A percentile compares a stretch with the other conserved stretches of the same genome.
These are phyloP conservation scores for Scutellaria minor DNA, from an alignment of 257 asterid species.

Conservation along the genomic window DNA sequence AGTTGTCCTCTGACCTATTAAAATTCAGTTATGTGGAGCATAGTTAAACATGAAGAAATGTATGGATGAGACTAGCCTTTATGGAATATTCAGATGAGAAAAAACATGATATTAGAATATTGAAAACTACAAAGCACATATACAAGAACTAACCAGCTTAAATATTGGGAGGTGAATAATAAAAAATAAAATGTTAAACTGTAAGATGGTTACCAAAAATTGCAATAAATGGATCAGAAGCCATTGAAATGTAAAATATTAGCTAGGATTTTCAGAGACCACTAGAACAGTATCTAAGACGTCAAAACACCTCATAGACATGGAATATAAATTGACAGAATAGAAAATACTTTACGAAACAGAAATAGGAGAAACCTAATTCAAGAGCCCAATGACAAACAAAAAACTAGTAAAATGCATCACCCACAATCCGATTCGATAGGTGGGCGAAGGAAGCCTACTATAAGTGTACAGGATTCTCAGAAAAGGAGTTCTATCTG, in stretches of 20 bases:
- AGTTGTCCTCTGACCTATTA: constrained; percentile 86
- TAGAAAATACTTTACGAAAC: constrained; percentile 19
- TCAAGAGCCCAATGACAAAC: constrained; percentile 9
- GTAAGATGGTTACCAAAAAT: constrained; percentile 5
- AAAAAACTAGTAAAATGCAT: constrained; percentile 14
- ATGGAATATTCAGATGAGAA: constrained; percentile 27
- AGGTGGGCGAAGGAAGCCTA: too few species aligned
- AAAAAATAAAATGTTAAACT: constrained; percentile 5
- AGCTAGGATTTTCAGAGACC: not conserved
- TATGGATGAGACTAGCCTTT: constrained; percentile 16
- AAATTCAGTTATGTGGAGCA: constrained; percentile 14
- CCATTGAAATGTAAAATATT: not conserved
- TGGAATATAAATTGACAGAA: constrained; percentile 19
- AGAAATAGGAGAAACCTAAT: constrained; percentile 8
- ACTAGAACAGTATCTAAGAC: not conserved
- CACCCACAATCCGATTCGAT: not conserved
- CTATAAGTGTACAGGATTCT: too few species aligned
- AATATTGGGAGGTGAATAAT: constrained; percentile 19
- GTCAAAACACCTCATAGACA: not conserved
- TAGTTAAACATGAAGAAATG: constrained; percentile 29
- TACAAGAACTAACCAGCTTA: constrained; percentile 12
- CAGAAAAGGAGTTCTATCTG: constrained; percentile 8
- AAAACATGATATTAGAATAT: constrained; percentile 8
- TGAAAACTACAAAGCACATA: constrained; percentile 8
- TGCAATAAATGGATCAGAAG: constrained; percentile 1